Percentiles rank a stretch among this genome's conserved stretches.
Conservation (phyloP, 345 rosid genomes). For the Cochlearia excelsa region DNA sequence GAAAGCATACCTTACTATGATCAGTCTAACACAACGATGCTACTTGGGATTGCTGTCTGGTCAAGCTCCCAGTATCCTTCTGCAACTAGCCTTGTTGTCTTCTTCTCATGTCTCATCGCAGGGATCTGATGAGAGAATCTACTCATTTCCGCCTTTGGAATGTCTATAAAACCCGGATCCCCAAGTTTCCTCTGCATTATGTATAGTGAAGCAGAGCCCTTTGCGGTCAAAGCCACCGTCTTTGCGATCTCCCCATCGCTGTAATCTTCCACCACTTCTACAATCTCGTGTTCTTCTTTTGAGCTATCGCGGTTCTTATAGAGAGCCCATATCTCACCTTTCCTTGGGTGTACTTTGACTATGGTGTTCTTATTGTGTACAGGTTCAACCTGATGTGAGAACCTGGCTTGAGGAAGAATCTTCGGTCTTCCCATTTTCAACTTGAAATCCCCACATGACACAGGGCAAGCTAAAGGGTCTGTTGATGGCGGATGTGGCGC, state of each 20-base stretch:
- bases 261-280: slow-evolving; percentile 48
- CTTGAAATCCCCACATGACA: slow-evolving; percentile 51
- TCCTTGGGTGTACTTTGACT: slow-evolving; percentile 45
- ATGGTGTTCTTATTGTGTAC: not conserved
- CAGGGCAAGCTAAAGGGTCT: slow-evolving; percentile 5
- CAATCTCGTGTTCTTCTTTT: slow-evolving; percentile 42
- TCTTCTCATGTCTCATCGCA: slow-evolving; percentile 34
- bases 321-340: slow-evolving; percentile 62
- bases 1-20: slow-evolving; percentile 1
- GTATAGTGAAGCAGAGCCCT: slow-evolving; percentile 35
- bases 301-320: slow-evolving; percentile 39
- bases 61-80: slow-evolving; percentile 49
- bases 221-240: slow-evolving; percentile 35
- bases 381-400: slow-evolving; percentile 48
- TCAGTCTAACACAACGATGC: slow-evolving; percentile 25
- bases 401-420: slow-evolving; percentile 24
- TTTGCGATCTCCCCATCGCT: slow-evolving; percentile 24
- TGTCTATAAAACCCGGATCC: slow-evolving; percentile 29
- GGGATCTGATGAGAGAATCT: slow-evolving; percentile 63
- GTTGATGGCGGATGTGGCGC: slow-evolving; percentile 29
- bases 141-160: slow-evolving; percentile 36
- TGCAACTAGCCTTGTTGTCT: slow-evolving; percentile 23
- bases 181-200: slow-evolving; percentile 36
- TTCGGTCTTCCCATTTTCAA: slow-evolving; percentile 23
- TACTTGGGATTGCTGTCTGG: slow-evolving; percentile 43